Evolutionary conservation across 176 grass and related monocot genomes (phyloP).

Genomic region (Saccharum spontaneum): DNA sequence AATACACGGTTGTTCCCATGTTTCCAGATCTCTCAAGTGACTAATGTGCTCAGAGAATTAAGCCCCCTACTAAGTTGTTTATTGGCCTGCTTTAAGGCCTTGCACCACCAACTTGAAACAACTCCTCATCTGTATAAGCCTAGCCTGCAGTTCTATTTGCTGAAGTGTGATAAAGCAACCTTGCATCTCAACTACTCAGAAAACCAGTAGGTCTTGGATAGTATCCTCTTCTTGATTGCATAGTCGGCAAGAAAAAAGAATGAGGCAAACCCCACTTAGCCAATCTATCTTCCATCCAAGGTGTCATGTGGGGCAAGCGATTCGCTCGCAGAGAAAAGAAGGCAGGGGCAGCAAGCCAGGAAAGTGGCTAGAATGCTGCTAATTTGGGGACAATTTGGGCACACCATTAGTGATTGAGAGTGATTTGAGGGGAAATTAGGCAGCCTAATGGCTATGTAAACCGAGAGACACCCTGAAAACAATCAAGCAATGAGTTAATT

Average conservation of each 20-base stretch:
- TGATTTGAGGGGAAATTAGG: no score
- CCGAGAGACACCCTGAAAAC: no score
- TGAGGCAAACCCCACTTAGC: background rate
- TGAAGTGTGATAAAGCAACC: background rate
- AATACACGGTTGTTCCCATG: background rate
- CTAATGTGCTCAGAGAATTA: background rate
- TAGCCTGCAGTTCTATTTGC: background rate
- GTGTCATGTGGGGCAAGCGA: no score
- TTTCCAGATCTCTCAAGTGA: background rate
- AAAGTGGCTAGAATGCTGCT: no score
- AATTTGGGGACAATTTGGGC: no score
- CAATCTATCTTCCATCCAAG: background rate
- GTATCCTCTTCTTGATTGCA: background rate
- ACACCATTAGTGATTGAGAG: no score
- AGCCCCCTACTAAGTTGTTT: background rate
- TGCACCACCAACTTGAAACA: background rate
- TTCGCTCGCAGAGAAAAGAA: no score
- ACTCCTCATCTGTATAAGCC: background rate
- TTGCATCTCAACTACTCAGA: background rate
- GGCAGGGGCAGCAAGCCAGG: no score
- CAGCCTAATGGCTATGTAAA: no score
- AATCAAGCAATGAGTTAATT: no score
- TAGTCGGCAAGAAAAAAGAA: background rate
- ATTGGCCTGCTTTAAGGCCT: background rate
- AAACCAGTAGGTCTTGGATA: background rate